Evolutionary conservation across 352 stramenopile species (phyloP), one percentile per base, ranked within the genome.

Genomic region (Phytophthora podocarpi): DNA sequence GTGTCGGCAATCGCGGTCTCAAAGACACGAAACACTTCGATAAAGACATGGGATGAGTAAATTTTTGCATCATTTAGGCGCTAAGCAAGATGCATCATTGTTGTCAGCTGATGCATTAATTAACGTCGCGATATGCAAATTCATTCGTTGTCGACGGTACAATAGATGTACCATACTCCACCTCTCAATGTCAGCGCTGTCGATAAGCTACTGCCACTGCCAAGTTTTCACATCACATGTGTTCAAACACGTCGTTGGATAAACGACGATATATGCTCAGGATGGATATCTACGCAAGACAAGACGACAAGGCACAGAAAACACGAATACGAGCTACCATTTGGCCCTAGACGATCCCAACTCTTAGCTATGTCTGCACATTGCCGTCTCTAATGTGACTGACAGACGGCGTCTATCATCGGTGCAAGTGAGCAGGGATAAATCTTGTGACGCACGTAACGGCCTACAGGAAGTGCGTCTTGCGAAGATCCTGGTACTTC

Each of bases 401-500:
- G 51, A 56, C 42, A 67, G 34, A 61, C 51, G 52, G 47, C 43
- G 46, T 62, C 53, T 68, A 56, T 51, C 54, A 64, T 36, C 30
- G 43, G 23, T 64, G 42, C 54, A 67, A 59, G 21, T 15, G 23
- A 53, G 24, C 30, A 61, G 28, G 23, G 9, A 45, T 49, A 57
- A 48, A 58, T 41, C 53, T 50, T 41, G 20, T 55, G 32, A 16
- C 10, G 7, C 18, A 39, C 18, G 16, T 48, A 36, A 48, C 32
- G 24, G 32, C 46, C 58, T 92, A 95, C 52, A 95, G 72, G 64
- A 95, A 84, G 76, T 95, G 86, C 32, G 82, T 93, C 75, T 95
- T 95, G 64, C 82, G 80, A 58, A 95, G 64, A 52, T 93, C 82
- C 63, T 95, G 84, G 76, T 95, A 95, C 76, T 95, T 95, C 65